Conservation (phyloP, 805 yeast species). For the Kazachstania viticola region DNA sequence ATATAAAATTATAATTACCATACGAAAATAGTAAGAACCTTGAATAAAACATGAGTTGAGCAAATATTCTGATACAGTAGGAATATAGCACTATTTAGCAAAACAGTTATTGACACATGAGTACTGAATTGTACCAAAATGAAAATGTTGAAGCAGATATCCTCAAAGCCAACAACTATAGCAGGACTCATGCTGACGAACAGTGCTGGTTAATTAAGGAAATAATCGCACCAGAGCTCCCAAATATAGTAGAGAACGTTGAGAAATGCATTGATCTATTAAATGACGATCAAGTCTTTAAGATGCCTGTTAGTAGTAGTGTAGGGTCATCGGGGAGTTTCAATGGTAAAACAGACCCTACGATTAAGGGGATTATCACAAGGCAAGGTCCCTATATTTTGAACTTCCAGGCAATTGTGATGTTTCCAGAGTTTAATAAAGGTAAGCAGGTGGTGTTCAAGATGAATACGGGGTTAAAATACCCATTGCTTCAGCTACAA, state of each 20-base stretch:
- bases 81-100: no score
- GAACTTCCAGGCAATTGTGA: constrained; percentile 33
- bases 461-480: constrained; percentile 28
- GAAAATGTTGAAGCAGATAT: constrained; percentile 16
- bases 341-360: constrained; percentile 7
- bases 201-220: constrained; percentile 37
- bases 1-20: no score
- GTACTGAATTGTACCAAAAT: constrained; percentile 26
- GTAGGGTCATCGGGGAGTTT: neutral
- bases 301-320: constrained; percentile 37
- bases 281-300: constrained; percentile 32
- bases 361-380: constrained; percentile 47
- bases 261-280: constrained; percentile 31
- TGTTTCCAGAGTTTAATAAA: constrained; percentile 31
- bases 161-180: constrained; percentile 4
- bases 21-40: no score
- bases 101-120: no score
- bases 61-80: no score
- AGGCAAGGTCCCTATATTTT: constrained; percentile 44
- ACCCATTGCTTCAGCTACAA: constrained; percentile 33
- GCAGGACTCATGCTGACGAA: constrained; percentile 15
- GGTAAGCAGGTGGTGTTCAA: constrained; percentile 29
- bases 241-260: constrained; percentile 35
- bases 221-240: constrained; percentile 37
- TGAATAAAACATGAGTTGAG: no score